Percentiles rank a stretch among this genome's conserved stretches.
Evolutionary conservation across 805 yeast genomes (phyloP).

Genomic region (Lachancea sp.): DNA sequence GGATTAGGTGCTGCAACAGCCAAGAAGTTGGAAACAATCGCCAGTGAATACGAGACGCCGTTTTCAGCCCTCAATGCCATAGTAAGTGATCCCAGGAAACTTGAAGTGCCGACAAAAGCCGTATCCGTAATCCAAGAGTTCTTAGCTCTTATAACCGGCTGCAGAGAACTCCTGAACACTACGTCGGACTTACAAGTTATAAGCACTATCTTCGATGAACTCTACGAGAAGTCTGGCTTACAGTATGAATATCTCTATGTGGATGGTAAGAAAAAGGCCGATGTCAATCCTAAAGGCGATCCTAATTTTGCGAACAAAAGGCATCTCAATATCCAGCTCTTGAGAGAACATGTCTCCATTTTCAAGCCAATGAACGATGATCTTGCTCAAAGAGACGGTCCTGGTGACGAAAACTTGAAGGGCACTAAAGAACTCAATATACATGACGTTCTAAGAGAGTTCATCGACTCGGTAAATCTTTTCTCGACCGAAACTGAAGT

Average conservation of each 20-base stretch:
- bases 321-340: slow-evolving; percentile 22
- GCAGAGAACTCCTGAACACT: slow-evolving; percentile 10
- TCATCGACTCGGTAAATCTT: slow-evolving; percentile 34
- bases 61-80: slow-evolving; percentile 15
- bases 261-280: slow-evolving; percentile 25
- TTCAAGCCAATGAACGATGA: slow-evolving; percentile 11
- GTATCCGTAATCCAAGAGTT: slow-evolving; percentile 19
- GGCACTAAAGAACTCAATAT: slow-evolving; percentile 2
- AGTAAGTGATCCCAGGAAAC: neutral
- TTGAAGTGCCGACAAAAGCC: slow-evolving; percentile 15
- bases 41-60: slow-evolving; percentile 4
- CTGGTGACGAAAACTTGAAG: slow-evolving; percentile 17
- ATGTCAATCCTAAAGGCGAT: slow-evolving; percentile 14
- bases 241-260: slow-evolving; percentile 20
- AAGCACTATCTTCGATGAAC: slow-evolving; percentile 22
- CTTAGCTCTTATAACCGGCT: slow-evolving; percentile 19
- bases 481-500: slow-evolving; percentile 24
- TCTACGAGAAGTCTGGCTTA: slow-evolving; percentile 29
- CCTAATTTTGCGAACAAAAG: slow-evolving; percentile 22
- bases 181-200: slow-evolving; percentile 10
- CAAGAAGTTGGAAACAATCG: slow-evolving; percentile 21
- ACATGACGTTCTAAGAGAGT: slow-evolving; percentile 26
- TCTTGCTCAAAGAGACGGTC: slow-evolving; percentile 21
- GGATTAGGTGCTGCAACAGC: slow-evolving; percentile 60
- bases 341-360: slow-evolving; percentile 21